A percentile compares a stretch with the other conserved stretches of the same genome.
Conservation (phyloP, 2,329 filamentous ascomycete genomes). For the Nemania serpens region DNA sequence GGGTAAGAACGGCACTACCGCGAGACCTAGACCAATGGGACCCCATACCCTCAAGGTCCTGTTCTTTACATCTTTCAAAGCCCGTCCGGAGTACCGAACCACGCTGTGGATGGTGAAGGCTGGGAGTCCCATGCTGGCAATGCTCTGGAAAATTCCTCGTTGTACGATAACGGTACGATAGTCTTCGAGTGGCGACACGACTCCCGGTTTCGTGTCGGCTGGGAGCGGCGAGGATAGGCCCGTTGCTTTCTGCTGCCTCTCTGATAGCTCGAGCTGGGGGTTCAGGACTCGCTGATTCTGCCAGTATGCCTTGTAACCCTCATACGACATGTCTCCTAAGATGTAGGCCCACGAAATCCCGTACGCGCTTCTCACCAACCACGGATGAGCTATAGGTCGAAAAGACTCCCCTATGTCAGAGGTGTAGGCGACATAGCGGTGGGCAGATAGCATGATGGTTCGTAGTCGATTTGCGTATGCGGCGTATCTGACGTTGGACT, state of each 20-base stretch:
- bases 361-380: conserved; percentile 80
- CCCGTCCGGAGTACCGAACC: conserved; percentile 83
- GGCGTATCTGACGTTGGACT: conserved; percentile 85
- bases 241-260: conserved; percentile 53
- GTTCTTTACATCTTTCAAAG: conserved; percentile 84
- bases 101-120: conserved; percentile 94
- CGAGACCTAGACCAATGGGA: conserved; percentile 82
- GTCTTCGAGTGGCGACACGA: conserved; percentile 77
- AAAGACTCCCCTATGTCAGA: conserved; percentile 97
- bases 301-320: conserved; percentile 94
- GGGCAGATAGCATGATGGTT: conserved; percentile 86
- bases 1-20: conserved; percentile 81
- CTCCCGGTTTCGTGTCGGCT: conserved; percentile 44
- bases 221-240: conserved; percentile 47
- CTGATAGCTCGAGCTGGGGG: conserved; percentile 63
- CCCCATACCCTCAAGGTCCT: conserved; percentile 78
- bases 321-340: conserved; percentile 84
- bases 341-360: conserved; percentile 93
- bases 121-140: conserved; percentile 92
- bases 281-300: conserved; percentile 79
- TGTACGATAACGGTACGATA: conserved; percentile 91
- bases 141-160: conserved; percentile 83
- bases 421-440: conserved; percentile 96
- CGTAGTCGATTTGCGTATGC: conserved; percentile 86
- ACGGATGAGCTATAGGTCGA: conserved; percentile 86